A percentile compares a stretch with the other conserved stretches of the same genome.
Conservation (phyloP, 78 protist species). For the Isochrysis galbana region DNA sequence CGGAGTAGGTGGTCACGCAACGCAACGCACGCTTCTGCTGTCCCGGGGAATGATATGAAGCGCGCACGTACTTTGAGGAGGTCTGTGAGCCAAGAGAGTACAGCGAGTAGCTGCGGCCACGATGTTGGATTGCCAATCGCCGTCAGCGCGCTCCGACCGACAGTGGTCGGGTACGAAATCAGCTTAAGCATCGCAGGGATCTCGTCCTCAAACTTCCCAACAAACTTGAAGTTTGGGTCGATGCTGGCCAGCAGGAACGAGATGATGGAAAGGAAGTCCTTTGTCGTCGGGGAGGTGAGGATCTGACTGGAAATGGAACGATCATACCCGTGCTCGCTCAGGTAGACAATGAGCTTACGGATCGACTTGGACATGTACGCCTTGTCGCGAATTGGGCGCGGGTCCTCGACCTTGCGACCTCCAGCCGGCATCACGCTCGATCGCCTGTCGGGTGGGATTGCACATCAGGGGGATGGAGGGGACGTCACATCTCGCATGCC, state of each 20-base stretch:
- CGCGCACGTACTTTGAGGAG: not conserved
- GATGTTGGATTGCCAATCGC: conserved; percentile 10
- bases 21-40: not conserved
- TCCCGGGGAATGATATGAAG: not conserved
- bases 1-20: not conserved
- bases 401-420: not conserved
- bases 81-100: conserved; percentile 2
- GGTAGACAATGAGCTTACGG: not conserved
- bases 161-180: not conserved
- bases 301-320: conserved; percentile 4
- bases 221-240: not conserved
- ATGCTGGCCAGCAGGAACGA: not conserved
- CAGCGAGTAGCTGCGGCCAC: conserved; percentile 37
- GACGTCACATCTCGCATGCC: too few relatives aligned
- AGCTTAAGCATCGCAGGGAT: not conserved
- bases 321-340: conserved; percentile 19
- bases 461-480: too few relatives aligned
- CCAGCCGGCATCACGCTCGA: not conserved
- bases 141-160: not conserved
- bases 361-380: not conserved
- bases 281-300: not conserved
- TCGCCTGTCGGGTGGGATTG: too few relatives aligned
- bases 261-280: not conserved
- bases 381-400: conserved; percentile 5
- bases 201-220: conserved; percentile 2